Evolutionary conservation across 2,329 filamentous ascomycete genomes (phyloP).

Genomic region (Exophiala alcalophila): DNA sequence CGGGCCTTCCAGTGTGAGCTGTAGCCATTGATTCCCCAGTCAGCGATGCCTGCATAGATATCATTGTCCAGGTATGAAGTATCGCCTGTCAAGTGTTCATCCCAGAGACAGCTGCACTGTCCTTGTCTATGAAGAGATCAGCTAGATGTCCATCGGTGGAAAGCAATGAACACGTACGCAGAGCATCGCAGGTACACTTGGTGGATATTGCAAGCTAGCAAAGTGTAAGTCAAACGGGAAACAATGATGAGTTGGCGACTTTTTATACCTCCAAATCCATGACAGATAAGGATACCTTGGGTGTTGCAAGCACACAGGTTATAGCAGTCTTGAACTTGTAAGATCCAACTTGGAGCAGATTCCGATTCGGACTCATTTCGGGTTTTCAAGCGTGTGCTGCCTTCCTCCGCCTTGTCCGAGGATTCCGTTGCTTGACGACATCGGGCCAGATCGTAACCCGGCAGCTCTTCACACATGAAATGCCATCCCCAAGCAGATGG

Average conservation of each 20-base stretch:
- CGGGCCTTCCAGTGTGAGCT: background rate
- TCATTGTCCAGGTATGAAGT: constrained; percentile 1
- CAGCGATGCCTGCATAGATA: background rate
- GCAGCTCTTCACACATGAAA: background rate
- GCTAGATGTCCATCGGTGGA: background rate
- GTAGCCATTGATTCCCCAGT: background rate
- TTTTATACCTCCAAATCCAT: background rate
- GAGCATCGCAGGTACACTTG: background rate
- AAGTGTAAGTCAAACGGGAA: background rate
- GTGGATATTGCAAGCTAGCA: background rate
- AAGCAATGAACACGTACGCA: background rate
- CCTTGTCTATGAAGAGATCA: background rate
- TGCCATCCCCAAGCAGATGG: constrained; percentile 4
- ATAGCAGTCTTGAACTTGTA: constrained; percentile 1
- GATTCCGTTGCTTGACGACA: background rate
- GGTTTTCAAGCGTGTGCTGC: background rate
- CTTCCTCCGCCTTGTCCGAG: background rate
- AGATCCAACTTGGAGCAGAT: background rate
- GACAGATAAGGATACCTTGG: background rate
- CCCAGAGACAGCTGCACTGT: constrained; percentile 1
- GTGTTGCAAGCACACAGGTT: constrained; percentile 1
- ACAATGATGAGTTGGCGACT: background rate
- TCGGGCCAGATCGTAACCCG: background rate
- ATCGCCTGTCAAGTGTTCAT: constrained; percentile 1
- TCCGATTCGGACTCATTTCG: background rate